These are phyloP conservation scores for Dalechampia spathulata DNA, from an alignment of 441 rosid genomes.

Conservation along the genomic window DNA sequence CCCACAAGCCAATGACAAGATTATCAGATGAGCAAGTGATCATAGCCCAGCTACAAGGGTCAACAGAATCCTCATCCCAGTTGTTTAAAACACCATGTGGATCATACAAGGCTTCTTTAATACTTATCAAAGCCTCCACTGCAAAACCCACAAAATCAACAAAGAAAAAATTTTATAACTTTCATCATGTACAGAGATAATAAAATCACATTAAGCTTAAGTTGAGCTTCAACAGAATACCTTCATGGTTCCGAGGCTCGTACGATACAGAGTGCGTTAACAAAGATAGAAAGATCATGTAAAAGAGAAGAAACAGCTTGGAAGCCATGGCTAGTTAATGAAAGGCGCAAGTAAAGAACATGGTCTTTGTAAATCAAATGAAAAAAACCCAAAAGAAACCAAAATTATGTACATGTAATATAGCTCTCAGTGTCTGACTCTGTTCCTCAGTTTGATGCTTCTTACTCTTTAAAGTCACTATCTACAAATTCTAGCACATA, in stretches of 20 bases:
- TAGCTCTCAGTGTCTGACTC: background rate
- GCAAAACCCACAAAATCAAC: constrained; percentile 6
- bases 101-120: constrained; percentile 49
- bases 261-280: constrained; percentile 34
- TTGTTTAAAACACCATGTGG: constrained; percentile 74
- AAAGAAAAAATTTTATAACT: background rate
- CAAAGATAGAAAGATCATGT: constrained; percentile 20
- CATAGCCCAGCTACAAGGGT: constrained; percentile 98
- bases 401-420: background rate
- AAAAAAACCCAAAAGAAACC: background rate
- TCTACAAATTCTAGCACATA: background rate
- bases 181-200: background rate
- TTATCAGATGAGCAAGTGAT: constrained; percentile 72
- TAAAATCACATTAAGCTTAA: background rate
- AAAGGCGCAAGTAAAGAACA: background rate
- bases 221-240: constrained; percentile 20
- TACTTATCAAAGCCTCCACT: constrained; percentile 77
- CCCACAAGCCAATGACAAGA: constrained; percentile 72
- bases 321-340: constrained; percentile 21
- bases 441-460: background rate
- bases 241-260: constrained; percentile 86
- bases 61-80: constrained; percentile 93
- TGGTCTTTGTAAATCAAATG: constrained; percentile 10
- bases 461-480: background rate
- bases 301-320: constrained; percentile 20